Evolutionary conservation across 23 red algal species (phyloP).

Genomic region (Gracilariopsis chorda): DNA sequence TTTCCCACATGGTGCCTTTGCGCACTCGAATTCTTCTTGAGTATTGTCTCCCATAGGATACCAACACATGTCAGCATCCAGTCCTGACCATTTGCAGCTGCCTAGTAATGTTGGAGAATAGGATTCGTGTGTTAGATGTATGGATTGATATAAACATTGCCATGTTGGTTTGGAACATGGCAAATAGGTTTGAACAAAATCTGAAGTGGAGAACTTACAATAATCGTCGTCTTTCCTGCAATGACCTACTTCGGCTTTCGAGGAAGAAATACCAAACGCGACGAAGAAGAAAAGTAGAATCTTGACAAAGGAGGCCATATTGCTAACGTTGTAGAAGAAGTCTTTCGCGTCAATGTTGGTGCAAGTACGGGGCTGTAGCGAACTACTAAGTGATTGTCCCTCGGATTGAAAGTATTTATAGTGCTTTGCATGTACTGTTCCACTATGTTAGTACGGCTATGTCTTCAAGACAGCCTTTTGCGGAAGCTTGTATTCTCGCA

Average conservation of each 20-base stretch:
- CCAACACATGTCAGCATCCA: constrained; percentile 2
- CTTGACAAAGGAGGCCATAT: no score
- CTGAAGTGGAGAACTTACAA: neutral
- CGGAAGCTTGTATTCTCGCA: no score
- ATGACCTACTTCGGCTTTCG: neutral
- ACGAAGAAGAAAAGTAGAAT: neutral
- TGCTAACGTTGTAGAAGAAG: no score
- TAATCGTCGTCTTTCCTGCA: neutral
- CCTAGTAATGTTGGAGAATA: neutral
- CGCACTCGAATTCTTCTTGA: neutral
- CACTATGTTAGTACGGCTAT: no score
- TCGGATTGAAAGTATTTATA: no score
- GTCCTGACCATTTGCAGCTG: neutral
- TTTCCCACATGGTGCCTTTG: neutral
- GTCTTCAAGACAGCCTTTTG: no score
- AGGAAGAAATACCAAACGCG: no score
- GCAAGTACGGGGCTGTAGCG: no score
- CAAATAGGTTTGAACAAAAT: neutral
- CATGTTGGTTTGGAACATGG: neutral
- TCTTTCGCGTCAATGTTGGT: no score
- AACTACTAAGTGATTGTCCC: no score
- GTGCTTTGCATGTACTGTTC: no score
- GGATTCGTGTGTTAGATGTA: neutral
- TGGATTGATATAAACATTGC: neutral
- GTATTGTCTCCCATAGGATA: neutral